phyloP scores from a whole-genome alignment of 352 stramenopile genomes.

The Phytopythium oedochilum region DNA sequence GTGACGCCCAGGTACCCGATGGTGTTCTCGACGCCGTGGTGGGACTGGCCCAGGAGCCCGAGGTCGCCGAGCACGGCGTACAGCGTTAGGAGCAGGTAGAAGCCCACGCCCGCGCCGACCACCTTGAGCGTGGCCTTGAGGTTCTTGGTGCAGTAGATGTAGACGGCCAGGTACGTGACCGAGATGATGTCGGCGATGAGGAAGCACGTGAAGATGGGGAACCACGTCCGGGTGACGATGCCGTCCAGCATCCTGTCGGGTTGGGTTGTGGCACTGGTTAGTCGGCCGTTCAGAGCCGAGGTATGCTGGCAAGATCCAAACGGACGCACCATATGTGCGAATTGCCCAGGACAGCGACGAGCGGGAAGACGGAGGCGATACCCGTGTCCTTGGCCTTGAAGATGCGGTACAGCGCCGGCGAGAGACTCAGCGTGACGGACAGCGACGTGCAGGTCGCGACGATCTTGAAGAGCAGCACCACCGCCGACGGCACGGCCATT shows the following conservation, averaged over 20 bases:
- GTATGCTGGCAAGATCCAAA: too few relatives aligned
- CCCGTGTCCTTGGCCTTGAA: constrained; percentile 27
- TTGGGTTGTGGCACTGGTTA: neutral
- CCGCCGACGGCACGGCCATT: neutral
- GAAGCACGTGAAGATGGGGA: constrained; percentile 37
- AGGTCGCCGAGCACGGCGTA: constrained; percentile 18
- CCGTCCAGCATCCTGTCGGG: constrained; percentile 24
- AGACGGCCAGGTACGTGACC: constrained; percentile 18
- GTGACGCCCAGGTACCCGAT: constrained; percentile 24
- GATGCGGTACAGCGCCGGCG: constrained; percentile 28
- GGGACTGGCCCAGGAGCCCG: constrained; percentile 25
- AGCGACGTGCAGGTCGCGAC: constrained; percentile 23
- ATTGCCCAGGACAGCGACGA: constrained; percentile 27
- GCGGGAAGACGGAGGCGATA: constrained; percentile 24
- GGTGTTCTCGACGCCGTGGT: constrained; percentile 19
- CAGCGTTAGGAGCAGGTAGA: constrained; percentile 15
- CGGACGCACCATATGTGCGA: constrained; percentile 22
- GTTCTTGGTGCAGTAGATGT: constrained; percentile 22
- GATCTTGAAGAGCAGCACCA: constrained; percentile 28
- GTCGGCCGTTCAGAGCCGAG: neutral
- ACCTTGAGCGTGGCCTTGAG: constrained; percentile 17
- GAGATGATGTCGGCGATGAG: constrained; percentile 19
- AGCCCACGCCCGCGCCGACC: constrained; percentile 5
- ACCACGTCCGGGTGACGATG: constrained; percentile 22
- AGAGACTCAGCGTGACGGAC: constrained; percentile 29